Conservation (phyloP, 306 rosid species). For the Prunus salicina region DNA sequence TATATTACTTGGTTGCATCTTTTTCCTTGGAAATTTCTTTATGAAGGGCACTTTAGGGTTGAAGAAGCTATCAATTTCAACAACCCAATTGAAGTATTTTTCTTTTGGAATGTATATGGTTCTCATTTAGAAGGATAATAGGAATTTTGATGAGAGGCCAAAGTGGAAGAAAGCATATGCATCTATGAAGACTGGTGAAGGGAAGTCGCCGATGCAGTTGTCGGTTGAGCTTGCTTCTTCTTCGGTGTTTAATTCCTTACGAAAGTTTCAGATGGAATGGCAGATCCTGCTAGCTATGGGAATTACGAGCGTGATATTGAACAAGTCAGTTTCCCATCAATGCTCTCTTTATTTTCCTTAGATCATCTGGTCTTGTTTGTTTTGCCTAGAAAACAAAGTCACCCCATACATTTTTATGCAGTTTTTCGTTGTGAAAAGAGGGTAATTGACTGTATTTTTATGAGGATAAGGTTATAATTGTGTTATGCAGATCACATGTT, state of each 20-base stretch:
- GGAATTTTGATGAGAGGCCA: slow-evolving; percentile 76
- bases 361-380: background rate
- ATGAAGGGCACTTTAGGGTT: background rate
- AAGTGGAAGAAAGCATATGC: slow-evolving; percentile 51
- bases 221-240: slow-evolving; percentile 54
- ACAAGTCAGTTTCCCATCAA: slow-evolving; percentile 56
- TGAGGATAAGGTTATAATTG: background rate
- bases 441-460: background rate
- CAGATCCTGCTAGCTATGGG: slow-evolving; percentile 68
- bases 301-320: slow-evolving; percentile 67
- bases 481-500: no score
- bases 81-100: background rate
- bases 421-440: background rate
- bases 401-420: background rate
- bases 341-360: background rate
- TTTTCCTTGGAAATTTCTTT: slow-evolving; percentile 5
- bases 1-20: background rate
- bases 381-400: background rate
- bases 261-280: slow-evolving; percentile 92
- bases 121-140: slow-evolving; percentile 17
- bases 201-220: slow-evolving; percentile 52
- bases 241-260: slow-evolving; percentile 47
- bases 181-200: slow-evolving; percentile 68
- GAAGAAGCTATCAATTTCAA: background rate
- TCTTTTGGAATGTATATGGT: background rate